Evolutionary conservation across 306 rosid species (phyloP).

Genomic region (Aeschynomene evenia): DNA sequence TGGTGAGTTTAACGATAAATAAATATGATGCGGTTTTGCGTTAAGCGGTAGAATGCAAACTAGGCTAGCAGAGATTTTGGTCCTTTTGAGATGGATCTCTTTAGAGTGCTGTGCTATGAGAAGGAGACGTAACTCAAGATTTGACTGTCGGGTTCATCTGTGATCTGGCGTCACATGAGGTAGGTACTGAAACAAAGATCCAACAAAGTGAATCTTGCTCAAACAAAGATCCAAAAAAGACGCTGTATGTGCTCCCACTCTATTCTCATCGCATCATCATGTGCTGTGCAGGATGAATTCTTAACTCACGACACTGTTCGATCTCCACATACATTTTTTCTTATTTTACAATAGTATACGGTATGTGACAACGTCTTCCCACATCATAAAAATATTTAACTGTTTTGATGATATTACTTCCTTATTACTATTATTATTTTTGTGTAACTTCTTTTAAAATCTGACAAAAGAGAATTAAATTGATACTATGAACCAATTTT

Average conservation of each 20-base stretch:
- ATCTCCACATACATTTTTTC: not conserved
- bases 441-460: too few relatives aligned
- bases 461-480: not conserved
- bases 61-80: not conserved
- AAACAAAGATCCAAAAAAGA: conserved; percentile 34
- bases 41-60: not conserved
- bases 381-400: not conserved
- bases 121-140: not conserved
- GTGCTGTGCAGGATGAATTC: not conserved
- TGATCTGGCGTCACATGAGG: not conserved
- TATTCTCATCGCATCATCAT: not conserved
- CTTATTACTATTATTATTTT: too few relatives aligned
- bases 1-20: not conserved
- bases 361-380: not conserved
- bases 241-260: conserved; percentile 20
- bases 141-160: not conserved
- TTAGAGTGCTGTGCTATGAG: not conserved
- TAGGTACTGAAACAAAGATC: not conserved
- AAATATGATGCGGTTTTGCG: too few relatives aligned
- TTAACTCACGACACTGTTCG: not conserved
- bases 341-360: not conserved
- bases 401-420: not conserved
- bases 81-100: not conserved
- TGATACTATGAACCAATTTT: not conserved
- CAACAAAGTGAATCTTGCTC: conserved; percentile 26